Conservation (phyloP, 2,329 filamentous ascomycete genomes). For the Pseudophaeomoniella oleicola region DNA sequence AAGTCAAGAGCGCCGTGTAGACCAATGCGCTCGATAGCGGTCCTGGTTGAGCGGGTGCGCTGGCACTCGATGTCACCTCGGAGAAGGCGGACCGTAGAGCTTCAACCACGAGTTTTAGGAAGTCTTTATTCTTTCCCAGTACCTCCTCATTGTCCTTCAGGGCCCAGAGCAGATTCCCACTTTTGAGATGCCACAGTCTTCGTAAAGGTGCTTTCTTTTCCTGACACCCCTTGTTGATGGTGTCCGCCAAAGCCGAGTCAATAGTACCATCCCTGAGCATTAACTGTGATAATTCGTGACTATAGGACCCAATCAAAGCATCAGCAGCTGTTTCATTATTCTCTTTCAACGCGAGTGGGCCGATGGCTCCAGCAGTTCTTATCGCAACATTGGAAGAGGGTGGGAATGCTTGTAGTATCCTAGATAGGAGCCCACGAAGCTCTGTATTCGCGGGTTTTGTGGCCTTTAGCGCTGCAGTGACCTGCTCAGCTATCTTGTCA, state of each 20-base stretch:
- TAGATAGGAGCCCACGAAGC: slow-evolving; percentile 67
- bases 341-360: slow-evolving; percentile 62
- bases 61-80: slow-evolving; percentile 64
- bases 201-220: slow-evolving; percentile 73
- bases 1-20: slow-evolving; percentile 41
- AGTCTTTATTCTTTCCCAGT: slow-evolving; percentile 28
- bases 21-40: slow-evolving; percentile 69
- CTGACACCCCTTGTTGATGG: slow-evolving; percentile 63
- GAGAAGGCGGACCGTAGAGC: slow-evolving; percentile 51
- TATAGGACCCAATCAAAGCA: slow-evolving; percentile 59
- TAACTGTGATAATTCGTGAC: slow-evolving; percentile 48
- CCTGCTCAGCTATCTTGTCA: slow-evolving; percentile 59
- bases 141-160: slow-evolving; percentile 33
- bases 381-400: slow-evolving; percentile 47
- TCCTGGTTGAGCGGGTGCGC: slow-evolving; percentile 66
- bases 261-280: slow-evolving; percentile 47
- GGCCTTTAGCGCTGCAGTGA: slow-evolving; percentile 63
- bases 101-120: slow-evolving; percentile 35
- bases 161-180: slow-evolving; percentile 56
- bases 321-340: slow-evolving; percentile 71
- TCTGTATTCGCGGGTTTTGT: slow-evolving; percentile 76
- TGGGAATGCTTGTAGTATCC: slow-evolving; percentile 57
- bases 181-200: slow-evolving; percentile 64
- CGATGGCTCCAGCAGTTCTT: slow-evolving; percentile 53
- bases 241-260: slow-evolving; percentile 53